Conservation (phyloP, 176 grass and related monocot species). For the Oryza meridionalis region DNA sequence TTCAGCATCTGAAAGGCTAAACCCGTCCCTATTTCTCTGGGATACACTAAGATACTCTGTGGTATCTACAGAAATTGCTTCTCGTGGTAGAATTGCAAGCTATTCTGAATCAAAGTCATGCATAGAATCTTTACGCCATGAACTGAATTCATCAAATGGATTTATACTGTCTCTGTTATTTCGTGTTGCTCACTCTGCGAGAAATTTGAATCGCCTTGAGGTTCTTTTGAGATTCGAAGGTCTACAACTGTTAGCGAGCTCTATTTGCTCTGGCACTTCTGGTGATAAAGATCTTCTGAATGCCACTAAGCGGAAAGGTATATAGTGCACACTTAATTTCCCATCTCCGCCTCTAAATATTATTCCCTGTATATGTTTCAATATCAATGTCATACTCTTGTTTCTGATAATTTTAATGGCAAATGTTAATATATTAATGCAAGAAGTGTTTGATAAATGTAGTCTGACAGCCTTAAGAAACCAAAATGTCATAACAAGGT, state of each 20-base stretch:
- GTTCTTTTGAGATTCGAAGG: constrained; percentile 87
- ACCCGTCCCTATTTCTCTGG: constrained; percentile 83
- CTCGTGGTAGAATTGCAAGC: constrained; percentile 60
- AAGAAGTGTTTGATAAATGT: neutral
- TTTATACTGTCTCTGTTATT: constrained; percentile 86
- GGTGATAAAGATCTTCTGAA: constrained; percentile 64
- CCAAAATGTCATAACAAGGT: neutral
- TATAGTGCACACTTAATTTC: neutral
- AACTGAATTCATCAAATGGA: constrained; percentile 91
- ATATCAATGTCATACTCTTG: neutral
- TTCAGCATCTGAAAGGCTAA: constrained; percentile 69
- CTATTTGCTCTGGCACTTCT: constrained; percentile 82
- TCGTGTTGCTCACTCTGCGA: constrained; percentile 75
- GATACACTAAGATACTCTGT: constrained; percentile 87
- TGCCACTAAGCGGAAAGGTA: constrained; percentile 77
- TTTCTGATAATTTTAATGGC: neutral
- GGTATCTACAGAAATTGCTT: constrained; percentile 82
- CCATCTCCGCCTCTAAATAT: neutral
- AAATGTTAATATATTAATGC: neutral
- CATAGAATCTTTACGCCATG: constrained; percentile 63
- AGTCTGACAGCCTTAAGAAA: neutral
- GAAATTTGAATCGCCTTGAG: constrained; percentile 68
- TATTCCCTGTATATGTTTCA: neutral
- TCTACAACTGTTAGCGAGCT: constrained; percentile 78
- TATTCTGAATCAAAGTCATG: constrained; percentile 57